phyloP scores from a whole-genome alignment of 2,329 filamentous ascomycete genomes.

The Albifimbria verrucaria region DNA sequence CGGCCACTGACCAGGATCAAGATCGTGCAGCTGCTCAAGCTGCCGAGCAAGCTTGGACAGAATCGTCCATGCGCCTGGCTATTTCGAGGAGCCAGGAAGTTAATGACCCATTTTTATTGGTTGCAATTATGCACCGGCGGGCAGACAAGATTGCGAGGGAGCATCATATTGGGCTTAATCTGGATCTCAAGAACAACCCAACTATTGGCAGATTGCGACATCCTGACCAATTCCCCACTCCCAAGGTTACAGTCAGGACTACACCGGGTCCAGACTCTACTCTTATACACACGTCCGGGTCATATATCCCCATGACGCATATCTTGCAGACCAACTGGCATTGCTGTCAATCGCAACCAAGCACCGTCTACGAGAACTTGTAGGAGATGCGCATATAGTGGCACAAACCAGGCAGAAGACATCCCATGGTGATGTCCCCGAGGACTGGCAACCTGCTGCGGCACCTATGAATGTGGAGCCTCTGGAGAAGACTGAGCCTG shows the following conservation, averaged over 20 bases:
- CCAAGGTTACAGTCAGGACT: conserved; percentile 50
- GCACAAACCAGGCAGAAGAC: conserved; percentile 70
- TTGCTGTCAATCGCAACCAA: conserved; percentile 80
- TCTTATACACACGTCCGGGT: conserved; percentile 60
- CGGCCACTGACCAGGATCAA: conserved; percentile 45
- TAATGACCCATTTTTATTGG: conserved; percentile 68
- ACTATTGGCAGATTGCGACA: conserved; percentile 46
- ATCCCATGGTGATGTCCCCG: conserved; percentile 74
- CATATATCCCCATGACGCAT: conserved; percentile 70
- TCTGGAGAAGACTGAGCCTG: conserved; percentile 24
- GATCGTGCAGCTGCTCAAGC: conserved; percentile 64
- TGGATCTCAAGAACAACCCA: conserved; percentile 50
- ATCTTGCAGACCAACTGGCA: conserved; percentile 77
- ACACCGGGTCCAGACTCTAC: conserved; percentile 60
- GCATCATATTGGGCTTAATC: conserved; percentile 52
- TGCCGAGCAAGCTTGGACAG: conserved; percentile 63
- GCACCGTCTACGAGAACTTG: conserved; percentile 69
- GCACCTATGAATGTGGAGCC: conserved; percentile 43
- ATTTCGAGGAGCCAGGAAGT: conserved; percentile 65
- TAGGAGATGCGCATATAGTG: conserved; percentile 74
- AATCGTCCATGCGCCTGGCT: conserved; percentile 60
- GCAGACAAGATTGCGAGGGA: conserved; percentile 57
- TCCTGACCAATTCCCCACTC: conserved; percentile 46
- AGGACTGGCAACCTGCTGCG: conserved; percentile 73
- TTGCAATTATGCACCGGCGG: conserved; percentile 57